Evolutionary conservation across 768 basidiomycete species (phyloP).

Genomic region (Galerina marginata): DNA sequence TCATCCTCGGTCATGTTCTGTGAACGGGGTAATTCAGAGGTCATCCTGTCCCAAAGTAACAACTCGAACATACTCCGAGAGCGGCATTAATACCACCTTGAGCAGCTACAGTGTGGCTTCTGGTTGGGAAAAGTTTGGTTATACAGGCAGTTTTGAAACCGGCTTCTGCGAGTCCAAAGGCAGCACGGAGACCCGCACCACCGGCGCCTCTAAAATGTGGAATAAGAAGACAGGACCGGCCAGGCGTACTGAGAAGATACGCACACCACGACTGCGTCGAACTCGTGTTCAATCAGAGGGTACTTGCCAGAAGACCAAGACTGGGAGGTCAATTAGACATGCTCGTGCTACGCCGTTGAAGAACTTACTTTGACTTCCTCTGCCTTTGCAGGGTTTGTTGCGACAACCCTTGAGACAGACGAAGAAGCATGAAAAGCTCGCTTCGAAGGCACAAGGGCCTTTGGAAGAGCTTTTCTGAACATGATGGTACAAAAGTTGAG

Average conservation of each 20-base stretch:
- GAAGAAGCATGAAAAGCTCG: constrained; percentile 74
- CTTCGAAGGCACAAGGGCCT: constrained; percentile 51
- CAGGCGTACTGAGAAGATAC: constrained; percentile 38
- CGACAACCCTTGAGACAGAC: constrained; percentile 62
- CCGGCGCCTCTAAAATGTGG: constrained; percentile 79
- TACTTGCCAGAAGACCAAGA: constrained; percentile 89
- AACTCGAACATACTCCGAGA: constrained; percentile 69
- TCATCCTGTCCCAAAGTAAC: constrained; percentile 12
- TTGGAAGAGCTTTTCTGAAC: constrained; percentile 69
- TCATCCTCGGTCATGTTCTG: constrained; percentile 99
- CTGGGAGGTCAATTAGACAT: constrained; percentile 39
- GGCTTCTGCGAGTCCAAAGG: constrained; percentile 97
- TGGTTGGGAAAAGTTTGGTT: constrained; percentile 97
- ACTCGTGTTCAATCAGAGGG: constrained; percentile 97
- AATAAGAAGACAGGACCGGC: constrained; percentile 12
- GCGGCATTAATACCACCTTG: constrained; percentile 99
- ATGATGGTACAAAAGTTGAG: constrained; percentile 43
- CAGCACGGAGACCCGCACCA: constrained; percentile 96
- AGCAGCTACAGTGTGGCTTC: constrained; percentile 98
- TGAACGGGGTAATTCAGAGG: constrained; percentile 1
- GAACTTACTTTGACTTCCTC: constrained; percentile 75
- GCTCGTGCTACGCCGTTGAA: constrained; percentile 11
- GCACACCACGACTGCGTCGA: constrained; percentile 98
- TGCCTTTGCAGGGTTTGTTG: constrained; percentile 78
- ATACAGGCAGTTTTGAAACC: constrained; percentile 99